Base-by-base conservation (phyloP, 148 eudicot species). In the Limonium bicolor region DNA sequence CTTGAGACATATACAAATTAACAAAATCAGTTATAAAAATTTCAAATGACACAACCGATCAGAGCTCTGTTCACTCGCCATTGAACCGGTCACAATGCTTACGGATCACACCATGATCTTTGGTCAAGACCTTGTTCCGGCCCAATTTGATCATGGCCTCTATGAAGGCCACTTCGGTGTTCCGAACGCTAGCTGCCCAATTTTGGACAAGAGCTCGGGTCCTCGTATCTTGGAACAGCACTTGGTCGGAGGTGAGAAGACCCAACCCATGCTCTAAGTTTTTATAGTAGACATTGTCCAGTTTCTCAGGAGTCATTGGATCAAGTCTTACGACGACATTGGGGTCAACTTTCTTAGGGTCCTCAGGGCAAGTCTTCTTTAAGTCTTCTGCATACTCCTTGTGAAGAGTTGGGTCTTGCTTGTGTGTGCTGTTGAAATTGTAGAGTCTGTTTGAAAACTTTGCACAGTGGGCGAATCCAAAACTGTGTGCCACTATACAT, bases 381-480 rank as follows among this genome's bases (percentile, higher is more conserved):
- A 85, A 73, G 41, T 85, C 71, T 11, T 25, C 20, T 1, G 86
- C 95, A 30, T 73, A 85, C 1, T 36, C 46, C 20, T 14, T 44
- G 34, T 80, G 54, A 17, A 80, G 75, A 1, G 73, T 69, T 4
- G 92, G 92, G 61, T 85, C 86, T 5, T 67, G 67, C 25, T 64
- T 35, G 47, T 29, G 66, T 25, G 43, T 55, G 9, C 58, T 55
- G 40, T 50, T 67, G 55, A 66, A 78, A 21, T 71, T 62, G 63
- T 76, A 74, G 15, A 81, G 56, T 8, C 86, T 67, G 1, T 67
- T 72, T 13, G 92, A 62, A 67, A 86, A 80, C 2, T 64, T 58
- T 40, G 51, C 43, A 56, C 83, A 80, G 58, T 80, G 86, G 9
- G 92, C 60, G 62, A 85, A 85, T 7, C 86, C 86, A 20, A 85